Evolutionary conservation across 75 land plant species (phyloP).

Genomic region (Ceratopteris richardii): DNA sequence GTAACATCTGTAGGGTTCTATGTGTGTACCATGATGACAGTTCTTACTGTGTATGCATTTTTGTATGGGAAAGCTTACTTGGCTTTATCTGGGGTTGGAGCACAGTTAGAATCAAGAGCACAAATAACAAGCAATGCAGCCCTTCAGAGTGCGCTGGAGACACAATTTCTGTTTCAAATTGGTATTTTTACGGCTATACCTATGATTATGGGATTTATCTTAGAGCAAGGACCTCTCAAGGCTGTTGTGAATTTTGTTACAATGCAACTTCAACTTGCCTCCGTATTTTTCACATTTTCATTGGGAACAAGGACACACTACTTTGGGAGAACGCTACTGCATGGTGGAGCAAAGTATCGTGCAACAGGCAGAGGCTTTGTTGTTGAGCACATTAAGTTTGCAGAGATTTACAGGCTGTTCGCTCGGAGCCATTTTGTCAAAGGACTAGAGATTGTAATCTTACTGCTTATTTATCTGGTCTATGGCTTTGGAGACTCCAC

Average conservation of each 20-base stretch:
- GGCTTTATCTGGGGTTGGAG: conserved; percentile 87
- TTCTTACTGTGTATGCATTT: conserved; percentile 73
- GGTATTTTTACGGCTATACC: conserved; percentile 95
- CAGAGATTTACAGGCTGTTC: conserved; percentile 90
- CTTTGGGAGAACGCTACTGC: conserved; percentile 93
- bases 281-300: conserved; percentile 95
- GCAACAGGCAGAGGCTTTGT: conserved; percentile 99
- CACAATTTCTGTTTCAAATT: conserved; percentile 87
- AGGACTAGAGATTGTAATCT: conserved; percentile 37
- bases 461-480: conserved; percentile 25
- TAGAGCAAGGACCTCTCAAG: conserved; percentile 76
- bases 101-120: conserved; percentile 31
- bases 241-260: conserved; percentile 75
- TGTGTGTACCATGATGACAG: conserved; percentile 85
- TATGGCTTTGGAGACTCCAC: conserved; percentile 43
- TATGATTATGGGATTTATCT: conserved; percentile 78
- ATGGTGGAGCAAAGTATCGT: conserved; percentile 98
- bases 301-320: conserved; percentile 94
- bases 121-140: conserved; percentile 51
- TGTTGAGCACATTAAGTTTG: conserved; percentile 83
- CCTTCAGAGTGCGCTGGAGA: conserved; percentile 68
- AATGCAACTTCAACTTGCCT: conserved; percentile 87
- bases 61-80: conserved; percentile 81
- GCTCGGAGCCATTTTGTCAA: conserved; percentile 98
- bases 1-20: conserved; percentile 80